Base-by-base conservation (phyloP, 2,329 filamentous ascomycete genomes). In the Aureobasidium namibiae region DNA sequence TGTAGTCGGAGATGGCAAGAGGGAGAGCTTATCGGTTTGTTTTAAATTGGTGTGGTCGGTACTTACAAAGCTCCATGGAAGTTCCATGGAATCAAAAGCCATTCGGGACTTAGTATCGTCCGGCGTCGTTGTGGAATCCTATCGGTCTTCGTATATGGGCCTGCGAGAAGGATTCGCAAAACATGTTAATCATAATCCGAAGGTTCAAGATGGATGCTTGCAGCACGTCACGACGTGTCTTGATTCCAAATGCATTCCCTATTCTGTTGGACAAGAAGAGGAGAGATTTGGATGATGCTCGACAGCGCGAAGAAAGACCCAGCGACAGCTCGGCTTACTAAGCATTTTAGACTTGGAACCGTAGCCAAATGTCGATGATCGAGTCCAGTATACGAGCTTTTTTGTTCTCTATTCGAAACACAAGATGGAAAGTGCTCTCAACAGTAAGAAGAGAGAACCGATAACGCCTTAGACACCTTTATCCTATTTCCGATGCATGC, bases 71-170 rank as follows among this genome's bases (percentile, higher is more conserved):
- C 6, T 18, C 52, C 52, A 56, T 45, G 7, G 34, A n/a, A n/a
- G n/a, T n/a, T n/a, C n/a, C n/a, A n/a, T n/a, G n/a, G n/a, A 44
- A 24, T 24, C 52, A 56, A 18, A 45, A 45, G 11, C 39, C 52
- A n/a, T 56, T 33, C 52, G 52, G 52, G 26, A 34, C 4, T 56
- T 56, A 26, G n/a, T 56, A 56, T 56, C 38, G 52, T 21, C 52
- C 52, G 52, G 7, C 29, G 36, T 31, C 38, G 38, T 29, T 54
- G 23, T 16, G 13, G n/a, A n/a, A 34, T 36, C 31, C 31, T 50
- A 42, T 5, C 36, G 50, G 26, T 24, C 18, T 42, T n/a, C 7
- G 50, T n/a, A n/a, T n/a, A n/a, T n/a, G n/a, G n/a, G n/a, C n/a
- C n/a, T n/a, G n/a, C n/a, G n/a, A n/a, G n/a, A n/a, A n/a, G n/a